Evolutionary conservation across 495 filamentous ascomycete species (phyloP).

Genomic region (Tricharina praecox): DNA sequence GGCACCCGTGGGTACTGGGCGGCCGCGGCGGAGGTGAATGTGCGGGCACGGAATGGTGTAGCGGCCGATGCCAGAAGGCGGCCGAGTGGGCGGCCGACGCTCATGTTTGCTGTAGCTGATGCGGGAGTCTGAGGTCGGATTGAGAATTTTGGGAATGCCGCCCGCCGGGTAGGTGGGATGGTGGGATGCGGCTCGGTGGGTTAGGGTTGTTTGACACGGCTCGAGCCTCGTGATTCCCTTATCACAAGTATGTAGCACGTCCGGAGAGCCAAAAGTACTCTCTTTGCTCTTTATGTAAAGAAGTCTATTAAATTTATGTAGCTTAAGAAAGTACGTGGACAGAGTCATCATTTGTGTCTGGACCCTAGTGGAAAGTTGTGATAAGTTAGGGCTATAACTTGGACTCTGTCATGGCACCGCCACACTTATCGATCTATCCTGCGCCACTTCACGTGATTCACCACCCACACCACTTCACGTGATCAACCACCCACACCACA

Average conservation of each 20-base stretch:
- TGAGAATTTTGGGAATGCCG: not conserved
- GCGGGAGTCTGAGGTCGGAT: not conserved
- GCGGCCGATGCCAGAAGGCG: slow-evolving; percentile 34
- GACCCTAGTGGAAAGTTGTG: not conserved
- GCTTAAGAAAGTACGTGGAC: no score
- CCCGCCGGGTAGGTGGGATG: not conserved
- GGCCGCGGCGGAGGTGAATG: slow-evolving; percentile 21
- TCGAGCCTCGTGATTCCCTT: no score
- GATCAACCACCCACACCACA: no score
- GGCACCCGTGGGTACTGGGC: slow-evolving; percentile 11
- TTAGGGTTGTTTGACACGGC: not conserved
- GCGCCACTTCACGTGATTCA: no score
- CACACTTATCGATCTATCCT: no score
- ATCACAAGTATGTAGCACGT: no score
- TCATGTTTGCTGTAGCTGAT: slow-evolving; percentile 34
- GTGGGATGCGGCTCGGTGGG: not conserved
- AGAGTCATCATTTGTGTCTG: not conserved
- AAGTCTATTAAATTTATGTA: no score
- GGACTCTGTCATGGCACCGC: no score
- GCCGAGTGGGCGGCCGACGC: slow-evolving; percentile 39
- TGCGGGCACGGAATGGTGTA: slow-evolving; percentile 26
- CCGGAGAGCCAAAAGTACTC: no score
- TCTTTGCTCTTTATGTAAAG: no score
- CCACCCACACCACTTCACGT: no score
- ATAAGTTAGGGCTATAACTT: not conserved